phyloP scores from a whole-genome alignment of 2,329 filamentous ascomycete genomes.

The Eutypa lata region DNA sequence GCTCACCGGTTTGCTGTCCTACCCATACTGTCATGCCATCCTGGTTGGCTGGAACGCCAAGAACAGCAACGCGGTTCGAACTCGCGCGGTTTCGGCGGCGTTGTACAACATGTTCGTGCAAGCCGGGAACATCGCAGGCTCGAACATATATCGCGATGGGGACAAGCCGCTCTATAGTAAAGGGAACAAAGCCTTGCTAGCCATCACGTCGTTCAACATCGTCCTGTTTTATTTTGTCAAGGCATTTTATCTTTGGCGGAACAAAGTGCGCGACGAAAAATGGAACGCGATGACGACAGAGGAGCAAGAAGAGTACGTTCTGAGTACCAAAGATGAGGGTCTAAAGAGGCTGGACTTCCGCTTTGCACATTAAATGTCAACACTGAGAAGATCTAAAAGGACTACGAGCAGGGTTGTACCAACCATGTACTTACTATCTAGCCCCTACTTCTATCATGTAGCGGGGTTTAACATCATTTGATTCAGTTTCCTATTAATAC shows the following conservation, averaged over 20 bases:
- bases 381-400: neutral
- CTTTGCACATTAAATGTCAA: slow-evolving; percentile 40
- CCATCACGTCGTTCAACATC: slow-evolving; percentile 45
- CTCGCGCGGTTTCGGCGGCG: slow-evolving; percentile 43
- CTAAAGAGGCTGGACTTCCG: slow-evolving; percentile 54
- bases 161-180: slow-evolving; percentile 51
- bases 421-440: too few relatives aligned
- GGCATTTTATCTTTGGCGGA: slow-evolving; percentile 45
- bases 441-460: too few relatives aligned
- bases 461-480: too few relatives aligned
- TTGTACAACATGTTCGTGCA: slow-evolving; percentile 50
- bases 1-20: slow-evolving; percentile 39
- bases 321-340: slow-evolving; percentile 49
- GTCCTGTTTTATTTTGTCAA: slow-evolving; percentile 42
- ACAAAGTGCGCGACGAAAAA: slow-evolving; percentile 37
- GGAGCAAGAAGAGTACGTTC: slow-evolving; percentile 45
- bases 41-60: slow-evolving; percentile 45
- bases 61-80: slow-evolving; percentile 47
- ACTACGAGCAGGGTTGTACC: too few relatives aligned
- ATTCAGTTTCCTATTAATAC: too few relatives aligned
- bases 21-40: slow-evolving; percentile 48
- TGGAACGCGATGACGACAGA: slow-evolving; percentile 43
- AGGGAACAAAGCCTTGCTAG: slow-evolving; percentile 48
- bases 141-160: slow-evolving; percentile 53
- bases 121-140: slow-evolving; percentile 38